A percentile compares a stretch with the other conserved stretches of the same genome.
Evolutionary conservation across 129 eudicot species (phyloP).

Genomic region (Pseudognaphalium luteoalbum): DNA sequence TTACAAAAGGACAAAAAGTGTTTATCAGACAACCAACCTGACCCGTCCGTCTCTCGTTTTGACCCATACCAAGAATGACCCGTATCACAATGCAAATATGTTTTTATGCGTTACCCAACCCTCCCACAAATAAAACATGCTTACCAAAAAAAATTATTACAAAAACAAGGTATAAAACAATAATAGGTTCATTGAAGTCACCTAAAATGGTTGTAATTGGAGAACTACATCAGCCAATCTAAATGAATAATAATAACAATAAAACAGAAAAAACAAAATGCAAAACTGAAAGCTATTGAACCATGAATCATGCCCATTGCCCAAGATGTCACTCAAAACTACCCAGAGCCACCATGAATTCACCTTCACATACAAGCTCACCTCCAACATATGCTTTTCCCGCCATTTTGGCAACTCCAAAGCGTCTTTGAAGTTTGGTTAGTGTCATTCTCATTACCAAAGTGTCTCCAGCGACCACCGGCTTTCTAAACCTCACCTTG

Average conservation of each 20-base stretch:
- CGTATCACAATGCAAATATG: not conserved
- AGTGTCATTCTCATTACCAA: constrained; percentile 84
- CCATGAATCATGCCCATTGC: not conserved
- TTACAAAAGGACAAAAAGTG: not conserved
- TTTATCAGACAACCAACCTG: not conserved
- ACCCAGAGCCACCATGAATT: constrained; percentile 89
- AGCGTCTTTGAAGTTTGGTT: constrained; percentile 72
- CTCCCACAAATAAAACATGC: not conserved
- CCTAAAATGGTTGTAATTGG: constrained; percentile 1
- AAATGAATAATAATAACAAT: not conserved
- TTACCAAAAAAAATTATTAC: not conserved
- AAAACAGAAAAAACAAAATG: constrained; percentile 2
- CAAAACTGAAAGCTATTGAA: constrained; percentile 24
- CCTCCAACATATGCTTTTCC: constrained; percentile 92
- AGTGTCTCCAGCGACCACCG: constrained; percentile 85
- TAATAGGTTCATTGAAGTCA: constrained; percentile 7
- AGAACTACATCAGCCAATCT: constrained; percentile 9
- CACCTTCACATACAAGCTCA: constrained; percentile 84
- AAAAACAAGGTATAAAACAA: not conserved
- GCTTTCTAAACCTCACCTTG: constrained; percentile 84
- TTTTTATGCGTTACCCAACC: not conserved
- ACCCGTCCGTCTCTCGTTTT: not conserved
- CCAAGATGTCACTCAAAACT: constrained; percentile 27
- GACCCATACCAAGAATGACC: not conserved
- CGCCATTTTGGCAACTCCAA: constrained; percentile 85